A percentile compares a stretch with the other conserved stretches of the same genome.
Evolutionary conservation across 2,329 filamentous ascomycete species (phyloP).

Genomic region (Aspergillus transmontanensis): DNA sequence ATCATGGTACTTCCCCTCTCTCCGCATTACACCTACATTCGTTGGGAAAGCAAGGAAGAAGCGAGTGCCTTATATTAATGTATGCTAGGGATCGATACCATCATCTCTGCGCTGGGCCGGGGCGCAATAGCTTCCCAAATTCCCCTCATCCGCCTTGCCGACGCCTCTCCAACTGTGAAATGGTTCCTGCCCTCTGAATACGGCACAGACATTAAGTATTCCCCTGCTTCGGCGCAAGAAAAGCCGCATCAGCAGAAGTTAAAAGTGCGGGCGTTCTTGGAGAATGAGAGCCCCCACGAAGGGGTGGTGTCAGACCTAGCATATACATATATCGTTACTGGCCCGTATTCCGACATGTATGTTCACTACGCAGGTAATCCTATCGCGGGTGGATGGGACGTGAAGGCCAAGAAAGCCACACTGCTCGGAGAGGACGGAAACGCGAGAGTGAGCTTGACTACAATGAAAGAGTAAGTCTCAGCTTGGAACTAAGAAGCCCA

Average conservation of each 20-base stretch:
- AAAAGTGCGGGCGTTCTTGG: conserved; percentile 64
- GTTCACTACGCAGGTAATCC: conserved; percentile 46
- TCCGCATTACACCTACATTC: background rate
- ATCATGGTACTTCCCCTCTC: conserved; percentile 42
- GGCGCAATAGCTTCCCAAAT: conserved; percentile 64
- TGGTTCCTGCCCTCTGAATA: conserved; percentile 72
- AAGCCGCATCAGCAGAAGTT: conserved; percentile 71
- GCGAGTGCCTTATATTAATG: background rate
- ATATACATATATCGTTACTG: conserved; percentile 70
- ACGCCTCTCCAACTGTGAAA: conserved; percentile 55
- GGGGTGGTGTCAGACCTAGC: conserved; percentile 53
- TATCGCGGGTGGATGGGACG: conserved; percentile 61
- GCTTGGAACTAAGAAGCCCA: background rate
- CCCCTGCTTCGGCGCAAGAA: conserved; percentile 59
- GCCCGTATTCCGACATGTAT: conserved; percentile 69
- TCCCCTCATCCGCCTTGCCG: conserved; percentile 62
- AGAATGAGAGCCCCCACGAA: conserved; percentile 23
- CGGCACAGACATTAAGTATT: conserved; percentile 67
- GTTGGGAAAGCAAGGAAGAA: fast-evolving
- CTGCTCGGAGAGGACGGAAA: conserved; percentile 62
- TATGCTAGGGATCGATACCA: conserved; percentile 60
- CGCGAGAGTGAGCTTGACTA: conserved; percentile 67
- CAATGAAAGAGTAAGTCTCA: conserved; percentile 66
- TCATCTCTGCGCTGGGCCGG: conserved; percentile 67
- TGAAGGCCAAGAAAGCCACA: conserved; percentile 58